phyloP scores from a whole-genome alignment of 2,329 filamentous ascomycete genomes.

The Mariannaea elegans region DNA sequence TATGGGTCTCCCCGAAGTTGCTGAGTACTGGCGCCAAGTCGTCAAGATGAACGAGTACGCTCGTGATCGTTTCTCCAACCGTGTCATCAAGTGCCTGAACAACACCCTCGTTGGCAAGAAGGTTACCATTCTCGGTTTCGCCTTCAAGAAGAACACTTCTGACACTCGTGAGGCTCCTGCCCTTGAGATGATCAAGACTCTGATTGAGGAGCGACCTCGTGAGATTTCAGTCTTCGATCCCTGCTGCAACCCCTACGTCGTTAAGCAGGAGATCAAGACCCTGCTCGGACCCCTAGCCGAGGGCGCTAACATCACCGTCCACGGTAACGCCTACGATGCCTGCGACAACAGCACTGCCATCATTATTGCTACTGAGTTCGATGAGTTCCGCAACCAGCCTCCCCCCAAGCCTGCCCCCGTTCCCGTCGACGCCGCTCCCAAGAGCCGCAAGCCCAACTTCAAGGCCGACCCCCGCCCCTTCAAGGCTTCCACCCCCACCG shows the following conservation, averaged over 20 bases:
- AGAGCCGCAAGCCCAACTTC: conserved; percentile 50
- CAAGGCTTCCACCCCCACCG: conserved; percentile 44
- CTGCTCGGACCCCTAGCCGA: conserved; percentile 52
- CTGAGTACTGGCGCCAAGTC: conserved; percentile 78
- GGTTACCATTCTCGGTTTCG: conserved; percentile 76
- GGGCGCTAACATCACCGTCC: conserved; percentile 56
- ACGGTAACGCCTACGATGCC: conserved; percentile 59
- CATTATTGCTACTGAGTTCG: conserved; percentile 65
- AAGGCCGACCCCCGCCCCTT: conserved; percentile 60
- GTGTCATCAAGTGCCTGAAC: conserved; percentile 73
- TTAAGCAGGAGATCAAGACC: conserved; percentile 59
- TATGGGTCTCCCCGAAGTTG: conserved; percentile 74
- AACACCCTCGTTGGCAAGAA: conserved; percentile 76
- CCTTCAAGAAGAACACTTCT: conserved; percentile 82
- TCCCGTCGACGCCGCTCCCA: conserved; percentile 37
- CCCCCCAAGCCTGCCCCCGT: conserved; percentile 42
- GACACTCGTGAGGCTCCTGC: conserved; percentile 78
- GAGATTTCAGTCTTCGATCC: conserved; percentile 77
- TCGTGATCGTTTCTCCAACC: conserved; percentile 71
- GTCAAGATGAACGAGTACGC: conserved; percentile 82
- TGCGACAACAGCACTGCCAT: conserved; percentile 59
- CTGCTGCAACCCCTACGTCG: conserved; percentile 61
- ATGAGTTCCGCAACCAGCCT: conserved; percentile 61
- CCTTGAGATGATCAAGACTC: conserved; percentile 71
- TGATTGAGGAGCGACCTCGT: conserved; percentile 70